Percentiles rank a stretch among this genome's conserved stretches.
Conservation (phyloP, 2,329 filamentous ascomycete genomes). For the Samsoniella hepiali region DNA sequence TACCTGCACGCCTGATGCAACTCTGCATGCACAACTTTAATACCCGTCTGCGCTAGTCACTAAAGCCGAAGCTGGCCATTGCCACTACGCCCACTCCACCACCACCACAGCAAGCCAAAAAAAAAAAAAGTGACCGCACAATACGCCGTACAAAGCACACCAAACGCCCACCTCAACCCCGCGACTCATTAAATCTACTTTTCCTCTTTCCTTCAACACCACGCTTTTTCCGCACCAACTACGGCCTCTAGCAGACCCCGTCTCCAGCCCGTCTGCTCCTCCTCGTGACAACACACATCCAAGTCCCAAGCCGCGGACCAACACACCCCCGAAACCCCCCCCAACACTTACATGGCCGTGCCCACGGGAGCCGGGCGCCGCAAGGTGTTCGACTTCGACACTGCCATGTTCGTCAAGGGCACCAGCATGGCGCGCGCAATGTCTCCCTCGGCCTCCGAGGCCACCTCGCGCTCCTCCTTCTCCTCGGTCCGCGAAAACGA, state of each 20-base stretch:
- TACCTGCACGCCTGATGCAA: background rate
- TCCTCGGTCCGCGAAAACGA: conserved; percentile 61
- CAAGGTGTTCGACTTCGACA: conserved; percentile 35
- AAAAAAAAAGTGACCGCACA: background rate
- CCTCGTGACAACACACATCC: background rate
- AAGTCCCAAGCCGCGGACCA: conserved; percentile 7
- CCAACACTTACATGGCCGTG: conserved; percentile 31
- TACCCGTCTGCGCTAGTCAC: background rate
- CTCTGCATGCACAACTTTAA: background rate
- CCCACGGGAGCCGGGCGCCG: conserved; percentile 28
- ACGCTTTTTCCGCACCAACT: background rate
- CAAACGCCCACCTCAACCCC: conserved; percentile 3
- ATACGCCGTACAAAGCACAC: background rate
- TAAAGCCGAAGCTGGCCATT: conserved; percentile 17
- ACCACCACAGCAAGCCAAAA: background rate
- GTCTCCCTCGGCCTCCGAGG: conserved; percentile 36
- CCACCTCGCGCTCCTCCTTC: conserved; percentile 53
- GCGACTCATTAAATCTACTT: background rate
- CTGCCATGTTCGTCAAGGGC: conserved; percentile 32
- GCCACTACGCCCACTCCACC: conserved; percentile 8
- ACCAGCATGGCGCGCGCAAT: conserved; percentile 37
- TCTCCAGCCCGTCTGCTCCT: background rate
- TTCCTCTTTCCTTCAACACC: background rate
- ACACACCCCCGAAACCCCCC: conserved; percentile 8
- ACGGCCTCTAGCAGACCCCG: background rate